phyloP scores from a whole-genome alignment of 2,329 filamentous ascomycete genomes.

The Trichoderma sp. region DNA sequence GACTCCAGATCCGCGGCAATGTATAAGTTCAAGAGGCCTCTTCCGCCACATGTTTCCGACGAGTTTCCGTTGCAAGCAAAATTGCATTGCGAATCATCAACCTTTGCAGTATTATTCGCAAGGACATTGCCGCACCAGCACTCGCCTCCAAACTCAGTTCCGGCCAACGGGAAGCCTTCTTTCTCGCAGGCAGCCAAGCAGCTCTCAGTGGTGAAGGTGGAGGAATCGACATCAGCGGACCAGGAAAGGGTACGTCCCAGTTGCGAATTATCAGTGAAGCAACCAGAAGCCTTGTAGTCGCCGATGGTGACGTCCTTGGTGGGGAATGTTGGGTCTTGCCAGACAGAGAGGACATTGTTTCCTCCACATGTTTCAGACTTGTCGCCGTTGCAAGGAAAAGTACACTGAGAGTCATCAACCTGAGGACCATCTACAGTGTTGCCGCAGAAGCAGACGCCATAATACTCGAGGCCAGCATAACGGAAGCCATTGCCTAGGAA shows the following conservation, averaged over 20 bases:
- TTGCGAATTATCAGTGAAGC: constrained; percentile 52
- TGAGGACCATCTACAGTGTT: constrained; percentile 54
- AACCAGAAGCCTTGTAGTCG: constrained; percentile 62
- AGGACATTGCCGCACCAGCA: constrained; percentile 57
- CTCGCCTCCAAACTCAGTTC: constrained; percentile 46
- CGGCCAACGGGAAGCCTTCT: constrained; percentile 50
- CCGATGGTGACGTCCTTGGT: constrained; percentile 48
- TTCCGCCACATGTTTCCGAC: constrained; percentile 46
- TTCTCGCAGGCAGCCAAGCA: constrained; percentile 47
- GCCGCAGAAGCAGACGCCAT: constrained; percentile 56
- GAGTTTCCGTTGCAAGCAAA: constrained; percentile 54
- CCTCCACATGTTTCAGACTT: constrained; percentile 49
- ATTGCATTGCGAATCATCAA: constrained; percentile 45
- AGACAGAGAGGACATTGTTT: constrained; percentile 49
- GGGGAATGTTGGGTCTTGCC: constrained; percentile 50
- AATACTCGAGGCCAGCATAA: constrained; percentile 53
- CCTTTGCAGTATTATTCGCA: constrained; percentile 46
- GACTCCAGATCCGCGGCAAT: constrained; percentile 52
- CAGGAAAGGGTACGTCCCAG: constrained; percentile 49
- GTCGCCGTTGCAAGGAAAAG: constrained; percentile 54
- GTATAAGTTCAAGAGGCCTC: constrained; percentile 45
- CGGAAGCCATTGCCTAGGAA: constrained; percentile 48
- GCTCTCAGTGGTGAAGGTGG: constrained; percentile 43
- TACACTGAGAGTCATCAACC: constrained; percentile 56
- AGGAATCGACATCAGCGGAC: constrained; percentile 39